Evolutionary conservation across 1,139 yeast genomes (phyloP).

Genomic region (Kluyveromyces sp.): DNA sequence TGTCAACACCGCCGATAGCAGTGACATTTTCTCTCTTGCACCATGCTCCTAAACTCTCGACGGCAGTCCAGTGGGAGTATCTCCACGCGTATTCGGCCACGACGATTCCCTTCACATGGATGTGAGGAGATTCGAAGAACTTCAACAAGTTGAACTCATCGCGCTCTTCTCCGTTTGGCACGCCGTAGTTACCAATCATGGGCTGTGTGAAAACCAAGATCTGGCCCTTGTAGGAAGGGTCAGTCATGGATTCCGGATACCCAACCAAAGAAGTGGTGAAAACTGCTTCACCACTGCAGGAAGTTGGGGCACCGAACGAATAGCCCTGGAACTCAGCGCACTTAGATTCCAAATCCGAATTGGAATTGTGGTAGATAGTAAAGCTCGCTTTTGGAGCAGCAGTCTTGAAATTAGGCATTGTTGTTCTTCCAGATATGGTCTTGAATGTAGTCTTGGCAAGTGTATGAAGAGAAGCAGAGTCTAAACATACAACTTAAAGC

Average conservation of each 20-base stretch:
- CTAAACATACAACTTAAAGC: constrained; percentile 24
- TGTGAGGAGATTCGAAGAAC: constrained; percentile 83
- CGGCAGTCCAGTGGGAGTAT: constrained; percentile 98
- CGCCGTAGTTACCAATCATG: constrained; percentile 95
- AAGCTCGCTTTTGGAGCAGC: constrained; percentile 61
- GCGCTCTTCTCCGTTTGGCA: constrained; percentile 72
- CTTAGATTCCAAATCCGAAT: constrained; percentile 22
- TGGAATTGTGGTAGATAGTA: constrained; percentile 89
- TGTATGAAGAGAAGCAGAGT: constrained; percentile 28
- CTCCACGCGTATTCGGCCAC: constrained; percentile 93
- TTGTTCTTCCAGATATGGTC: constrained; percentile 49
- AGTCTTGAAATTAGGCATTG: constrained; percentile 7
- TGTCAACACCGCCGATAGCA: constrained; percentile 94
- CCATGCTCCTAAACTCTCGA: constrained; percentile 91
- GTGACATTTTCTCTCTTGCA: constrained; percentile 95
- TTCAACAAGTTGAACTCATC: constrained; percentile 81
- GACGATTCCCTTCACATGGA: constrained; percentile 92
- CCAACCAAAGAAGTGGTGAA: constrained; percentile 97
- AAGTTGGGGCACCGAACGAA: constrained; percentile 90
- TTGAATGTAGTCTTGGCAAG: constrained; percentile 40
- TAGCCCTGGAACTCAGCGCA: constrained; percentile 57
- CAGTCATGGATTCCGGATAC: constrained; percentile 98
- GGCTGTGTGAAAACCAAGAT: constrained; percentile 96
- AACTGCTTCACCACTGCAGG: constrained; percentile 93
- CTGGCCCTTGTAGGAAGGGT: constrained; percentile 94